Evolutionary conservation across 441 rosid species (phyloP).

Genomic region (Metrosideros polymorpha): DNA sequence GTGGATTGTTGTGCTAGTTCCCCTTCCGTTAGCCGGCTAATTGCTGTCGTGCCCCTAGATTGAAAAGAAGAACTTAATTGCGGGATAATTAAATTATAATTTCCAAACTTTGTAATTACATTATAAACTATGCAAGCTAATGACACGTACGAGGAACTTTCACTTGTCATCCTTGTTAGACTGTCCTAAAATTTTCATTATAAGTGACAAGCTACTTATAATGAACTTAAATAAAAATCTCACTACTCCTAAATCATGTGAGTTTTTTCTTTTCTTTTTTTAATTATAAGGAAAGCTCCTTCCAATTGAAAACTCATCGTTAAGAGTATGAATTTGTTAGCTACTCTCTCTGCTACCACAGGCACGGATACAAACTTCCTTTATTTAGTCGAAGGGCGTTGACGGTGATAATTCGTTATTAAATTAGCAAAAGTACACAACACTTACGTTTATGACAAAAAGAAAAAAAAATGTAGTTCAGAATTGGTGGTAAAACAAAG

Average conservation of each 20-base stretch:
- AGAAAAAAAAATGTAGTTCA: background rate
- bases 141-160: background rate
- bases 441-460: background rate
- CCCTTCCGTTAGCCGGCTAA: background rate
- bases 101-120: background rate
- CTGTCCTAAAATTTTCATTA: background rate
- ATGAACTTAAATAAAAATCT: background rate
- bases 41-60: background rate
- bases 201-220: background rate
- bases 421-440: background rate
- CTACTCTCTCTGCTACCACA: fast-evolving
- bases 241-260: background rate
- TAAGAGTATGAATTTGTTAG: too few species aligned
- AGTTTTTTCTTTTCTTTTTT: background rate
- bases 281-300: background rate
- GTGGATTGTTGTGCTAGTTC: background rate
- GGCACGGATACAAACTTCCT: background rate
- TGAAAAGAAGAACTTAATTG: background rate
- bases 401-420: background rate
- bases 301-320: background rate
- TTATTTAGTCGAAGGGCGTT: background rate
- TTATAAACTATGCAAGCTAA: background rate
- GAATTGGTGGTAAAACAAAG: background rate
- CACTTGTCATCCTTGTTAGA: background rate
- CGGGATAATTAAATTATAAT: background rate